Conservation (phyloP, 139 green algal genomes). For the Chlamydomonas incerta region DNA sequence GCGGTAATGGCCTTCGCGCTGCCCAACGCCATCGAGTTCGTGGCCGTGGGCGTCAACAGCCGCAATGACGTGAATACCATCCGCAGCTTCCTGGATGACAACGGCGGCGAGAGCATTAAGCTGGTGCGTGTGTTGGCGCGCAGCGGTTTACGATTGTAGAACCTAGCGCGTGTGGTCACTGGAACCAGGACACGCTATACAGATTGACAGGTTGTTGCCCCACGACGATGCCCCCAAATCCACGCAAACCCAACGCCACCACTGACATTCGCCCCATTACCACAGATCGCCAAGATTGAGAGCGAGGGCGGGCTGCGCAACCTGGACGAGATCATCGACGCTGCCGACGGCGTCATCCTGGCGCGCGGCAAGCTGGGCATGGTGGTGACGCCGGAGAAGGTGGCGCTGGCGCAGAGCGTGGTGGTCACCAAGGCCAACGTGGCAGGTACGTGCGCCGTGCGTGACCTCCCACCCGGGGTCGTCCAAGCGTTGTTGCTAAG, state of each 20-base stretch:
- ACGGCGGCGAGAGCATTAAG: conserved; percentile 43
- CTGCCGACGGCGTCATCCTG: conserved; percentile 66
- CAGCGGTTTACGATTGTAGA: no score
- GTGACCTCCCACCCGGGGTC: no score
- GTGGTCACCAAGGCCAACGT: conserved; percentile 63
- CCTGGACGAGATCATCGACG: conserved; percentile 72
- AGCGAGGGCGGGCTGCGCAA: conserved; percentile 69
- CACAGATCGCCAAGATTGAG: conserved; percentile 80
- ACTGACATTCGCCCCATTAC: no score
- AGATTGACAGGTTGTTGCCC: no score
- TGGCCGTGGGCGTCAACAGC: conserved; percentile 46
- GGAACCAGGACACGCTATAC: no score
- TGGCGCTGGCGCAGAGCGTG: conserved; percentile 61
- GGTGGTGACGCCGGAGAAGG: conserved; percentile 68
- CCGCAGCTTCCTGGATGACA: conserved; percentile 55
- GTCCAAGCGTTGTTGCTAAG: no score
- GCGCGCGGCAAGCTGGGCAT: conserved; percentile 70
- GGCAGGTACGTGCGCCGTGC: neutral
- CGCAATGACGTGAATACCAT: conserved; percentile 46
- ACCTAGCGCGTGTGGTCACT: no score
- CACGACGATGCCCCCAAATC: no score
- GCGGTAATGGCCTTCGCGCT: conserved; percentile 63
- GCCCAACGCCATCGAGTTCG: conserved; percentile 59
- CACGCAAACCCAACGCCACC: no score
- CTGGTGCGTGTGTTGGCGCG: no score